A percentile compares a stretch with the other conserved stretches of the same genome.
These are phyloP conservation scores for Trichoderma sp. DNA, from an alignment of 2,329 filamentous ascomycete species.

Conservation along the genomic window DNA sequence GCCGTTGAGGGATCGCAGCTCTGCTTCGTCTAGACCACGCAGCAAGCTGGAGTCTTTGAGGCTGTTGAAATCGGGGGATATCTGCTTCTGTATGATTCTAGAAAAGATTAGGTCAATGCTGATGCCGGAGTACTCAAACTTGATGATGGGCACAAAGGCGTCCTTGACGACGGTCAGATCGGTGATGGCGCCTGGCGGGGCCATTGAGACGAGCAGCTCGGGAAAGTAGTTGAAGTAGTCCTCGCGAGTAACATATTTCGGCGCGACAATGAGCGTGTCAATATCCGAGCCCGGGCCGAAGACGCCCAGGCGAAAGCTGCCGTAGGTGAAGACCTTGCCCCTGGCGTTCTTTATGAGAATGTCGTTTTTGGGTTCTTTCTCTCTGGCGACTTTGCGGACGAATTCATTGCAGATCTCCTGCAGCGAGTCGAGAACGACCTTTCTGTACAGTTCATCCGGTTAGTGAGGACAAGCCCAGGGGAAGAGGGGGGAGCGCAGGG, in stretches of 20 bases:
- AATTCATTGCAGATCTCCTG: slow-evolving; percentile 84
- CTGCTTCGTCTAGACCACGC: slow-evolving; percentile 81
- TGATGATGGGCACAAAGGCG: slow-evolving; percentile 95
- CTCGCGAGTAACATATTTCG: slow-evolving; percentile 82
- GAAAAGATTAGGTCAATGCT: slow-evolving; percentile 95
- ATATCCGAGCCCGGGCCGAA: slow-evolving; percentile 97
- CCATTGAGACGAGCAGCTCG: slow-evolving; percentile 73
- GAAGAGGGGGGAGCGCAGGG: not conserved
- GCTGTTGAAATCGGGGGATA: slow-evolving; percentile 67
- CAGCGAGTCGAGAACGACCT: slow-evolving; percentile 73
- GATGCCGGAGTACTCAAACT: slow-evolving; percentile 87
- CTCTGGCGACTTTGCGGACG: slow-evolving; percentile 75
- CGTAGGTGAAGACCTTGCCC: slow-evolving; percentile 93
- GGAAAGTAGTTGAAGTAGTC: slow-evolving; percentile 94
- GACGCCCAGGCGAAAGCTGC: slow-evolving; percentile 91
- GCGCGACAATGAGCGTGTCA: slow-evolving; percentile 89
- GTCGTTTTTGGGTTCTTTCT: slow-evolving; percentile 71
- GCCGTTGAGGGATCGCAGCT: slow-evolving; percentile 88
- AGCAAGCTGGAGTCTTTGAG: slow-evolving; percentile 83
- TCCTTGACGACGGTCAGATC: slow-evolving; percentile 85
- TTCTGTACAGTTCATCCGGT: slow-evolving; percentile 48
- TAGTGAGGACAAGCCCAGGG: not conserved
- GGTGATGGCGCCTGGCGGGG: slow-evolving; percentile 75
- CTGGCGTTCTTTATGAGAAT: slow-evolving; percentile 80
- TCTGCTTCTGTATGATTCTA: slow-evolving; percentile 69